These are phyloP conservation scores for Acacia crassicarpa DNA, from an alignment of 306 rosid species.

Conservation along the genomic window DNA sequence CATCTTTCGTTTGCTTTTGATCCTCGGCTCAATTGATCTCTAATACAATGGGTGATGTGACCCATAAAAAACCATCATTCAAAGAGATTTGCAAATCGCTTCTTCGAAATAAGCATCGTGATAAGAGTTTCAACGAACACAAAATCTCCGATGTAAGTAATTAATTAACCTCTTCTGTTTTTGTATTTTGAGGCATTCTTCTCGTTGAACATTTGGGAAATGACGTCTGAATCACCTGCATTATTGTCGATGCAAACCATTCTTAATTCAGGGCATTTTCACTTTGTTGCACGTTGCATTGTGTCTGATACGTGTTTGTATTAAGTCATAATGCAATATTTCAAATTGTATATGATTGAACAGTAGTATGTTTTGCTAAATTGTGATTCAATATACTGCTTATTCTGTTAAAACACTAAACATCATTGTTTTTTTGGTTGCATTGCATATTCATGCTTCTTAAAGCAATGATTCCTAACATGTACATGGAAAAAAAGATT, in stretches of 20 bases:
- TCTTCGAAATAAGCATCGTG: constrained; percentile 18
- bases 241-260: not conserved
- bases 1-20: too few relatives aligned
- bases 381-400: not conserved
- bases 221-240: not conserved
- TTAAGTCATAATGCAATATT: not conserved
- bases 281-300: not conserved
- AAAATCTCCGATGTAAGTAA: constrained; percentile 28
- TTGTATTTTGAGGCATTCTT: not conserved
- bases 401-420: not conserved
- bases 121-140: constrained; percentile 12
- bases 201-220: not conserved
- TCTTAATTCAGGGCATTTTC: not conserved
- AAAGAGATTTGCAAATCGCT: constrained; percentile 56
- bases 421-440: not conserved
- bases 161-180: not conserved
- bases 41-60: constrained; percentile 50
- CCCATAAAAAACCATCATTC: constrained; percentile 44
- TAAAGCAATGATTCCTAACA: not conserved
- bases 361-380: not conserved
- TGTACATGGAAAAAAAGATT: too few relatives aligned
- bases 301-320: not conserved
- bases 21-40: too few relatives aligned
- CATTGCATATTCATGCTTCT: not conserved
- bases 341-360: not conserved